Evolutionary conservation across 1,284 basidiomycete genomes (phyloP).

Genomic region (Somion occarium): DNA sequence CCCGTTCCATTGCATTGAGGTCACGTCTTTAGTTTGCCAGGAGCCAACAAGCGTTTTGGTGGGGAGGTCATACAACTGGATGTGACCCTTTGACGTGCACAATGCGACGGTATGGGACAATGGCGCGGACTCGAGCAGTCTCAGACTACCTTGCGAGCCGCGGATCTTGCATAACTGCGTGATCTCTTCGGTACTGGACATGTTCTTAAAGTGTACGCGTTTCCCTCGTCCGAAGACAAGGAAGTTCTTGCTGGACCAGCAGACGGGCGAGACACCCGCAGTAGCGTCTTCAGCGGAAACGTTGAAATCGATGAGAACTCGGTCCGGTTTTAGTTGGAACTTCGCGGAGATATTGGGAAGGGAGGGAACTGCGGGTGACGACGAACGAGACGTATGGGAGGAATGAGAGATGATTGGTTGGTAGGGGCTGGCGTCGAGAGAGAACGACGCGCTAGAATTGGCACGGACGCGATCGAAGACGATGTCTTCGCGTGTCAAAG

Average conservation of each 20-base stretch:
- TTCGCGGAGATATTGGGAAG: conserved; percentile 16
- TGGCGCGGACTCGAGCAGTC: conserved; percentile 32
- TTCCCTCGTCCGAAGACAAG: conserved; percentile 49
- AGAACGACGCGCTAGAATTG: not conserved
- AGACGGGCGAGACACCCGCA: conserved; percentile 27
- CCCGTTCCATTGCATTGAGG: conserved; percentile 45
- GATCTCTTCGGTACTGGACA: conserved; percentile 34
- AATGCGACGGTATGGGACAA: conserved; percentile 39
- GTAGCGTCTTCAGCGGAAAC: conserved; percentile 17
- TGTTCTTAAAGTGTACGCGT: conserved; percentile 46
- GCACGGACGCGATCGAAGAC: not conserved
- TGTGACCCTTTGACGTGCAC: conserved; percentile 40
- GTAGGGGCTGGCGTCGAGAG: conserved; percentile 4
- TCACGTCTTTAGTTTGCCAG: conserved; percentile 41
- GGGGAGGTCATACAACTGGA: conserved; percentile 49
- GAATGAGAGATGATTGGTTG: conserved; percentile 6
- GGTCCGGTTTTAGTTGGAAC: conserved; percentile 15
- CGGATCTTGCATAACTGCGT: conserved; percentile 46
- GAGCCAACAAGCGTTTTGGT: conserved; percentile 39
- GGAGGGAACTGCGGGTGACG: conserved; percentile 10
- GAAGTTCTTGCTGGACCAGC: conserved; percentile 39
- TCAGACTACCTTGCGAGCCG: conserved; percentile 40
- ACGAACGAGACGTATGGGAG: conserved; percentile 9
- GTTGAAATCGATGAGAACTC: conserved; percentile 37
- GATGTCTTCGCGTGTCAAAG: not conserved